Evolutionary conservation across 805 yeast species (phyloP), one percentile per base, ranked within the genome.

Genomic region (Schwanniomyces vanrijiae): DNA sequence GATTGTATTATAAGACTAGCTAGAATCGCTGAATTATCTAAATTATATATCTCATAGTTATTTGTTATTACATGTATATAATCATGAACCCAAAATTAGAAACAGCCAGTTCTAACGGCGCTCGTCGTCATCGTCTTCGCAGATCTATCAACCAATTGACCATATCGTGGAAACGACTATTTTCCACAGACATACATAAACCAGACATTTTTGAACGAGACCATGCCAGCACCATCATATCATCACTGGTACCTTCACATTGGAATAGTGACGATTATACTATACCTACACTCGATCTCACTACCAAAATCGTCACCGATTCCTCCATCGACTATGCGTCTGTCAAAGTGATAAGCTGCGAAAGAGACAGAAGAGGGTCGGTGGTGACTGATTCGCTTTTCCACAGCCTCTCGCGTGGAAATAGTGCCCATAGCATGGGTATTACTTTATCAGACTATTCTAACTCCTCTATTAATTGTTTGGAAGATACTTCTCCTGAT

Each of bases 271-370:
- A 66, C 40, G 64, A 67, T 45, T 66, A 45, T 43, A 55, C 60
- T 11, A 60, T 61, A 14, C 72, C 72, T 7, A 61, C 62, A 9
- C 50, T 67, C 39, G 70, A 65, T 49, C 51, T 61, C 35, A 61
- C 71, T 18, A 54, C 70, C 0, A 69, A 66, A 46, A 58, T 65
- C 24, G 45, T 65, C 14, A 50, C 55, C 37, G 56, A 66, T 43
- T 70, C 71, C 10, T 44, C 54, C 5, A 50, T 63, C 4, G 61
- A 60, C 31, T 47, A 46, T 37, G 53, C 59, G 25, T 48, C 55
- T 33, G 66, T 66, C 24, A 55, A 62, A 33, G 42, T 63, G 31
- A 58, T 60, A 24, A 60, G 62, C 49, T 53, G 60, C 20, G 59
- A 55, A 13, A 51, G 44, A n/a, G 31, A 43, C 14, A 45, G 65